Evolutionary conservation across 2,329 filamentous ascomycete species (phyloP).

Genomic region (Alternaria sp.): DNA sequence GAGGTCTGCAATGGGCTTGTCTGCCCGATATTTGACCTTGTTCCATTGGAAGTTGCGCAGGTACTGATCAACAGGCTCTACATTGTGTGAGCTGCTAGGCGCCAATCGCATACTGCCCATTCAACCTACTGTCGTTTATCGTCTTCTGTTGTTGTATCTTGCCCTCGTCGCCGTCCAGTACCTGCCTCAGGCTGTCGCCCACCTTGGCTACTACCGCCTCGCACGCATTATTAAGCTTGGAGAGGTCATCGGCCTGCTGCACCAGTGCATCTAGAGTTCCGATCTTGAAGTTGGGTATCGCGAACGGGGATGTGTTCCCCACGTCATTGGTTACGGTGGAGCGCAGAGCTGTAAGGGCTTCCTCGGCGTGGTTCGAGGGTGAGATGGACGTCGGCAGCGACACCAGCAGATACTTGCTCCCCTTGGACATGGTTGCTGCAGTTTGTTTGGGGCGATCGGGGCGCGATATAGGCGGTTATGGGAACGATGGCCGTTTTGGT

Average conservation of each 20-base stretch:
- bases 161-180: slow-evolving; percentile 84
- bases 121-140: slow-evolving; percentile 80
- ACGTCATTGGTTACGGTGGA: slow-evolving; percentile 76
- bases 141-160: slow-evolving; percentile 87
- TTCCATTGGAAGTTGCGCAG: slow-evolving; percentile 92
- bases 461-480: slow-evolving; percentile 30
- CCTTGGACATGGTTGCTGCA: slow-evolving; percentile 54
- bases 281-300: slow-evolving; percentile 95
- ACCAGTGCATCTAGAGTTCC: slow-evolving; percentile 94
- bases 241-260: slow-evolving; percentile 92
- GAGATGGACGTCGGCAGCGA: slow-evolving; percentile 90
- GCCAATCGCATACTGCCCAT: background rate
- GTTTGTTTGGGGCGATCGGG: slow-evolving; percentile 21
- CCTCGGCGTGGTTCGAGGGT: slow-evolving; percentile 79
- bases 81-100: slow-evolving; percentile 13
- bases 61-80: slow-evolving; percentile 96
- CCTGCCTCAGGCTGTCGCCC: slow-evolving; percentile 79
- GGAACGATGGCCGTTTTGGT: slow-evolving; percentile 32
- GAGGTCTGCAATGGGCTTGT: slow-evolving; percentile 87
- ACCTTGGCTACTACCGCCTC: slow-evolving; percentile 87
- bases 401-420: slow-evolving; percentile 79
- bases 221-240: slow-evolving; percentile 83
- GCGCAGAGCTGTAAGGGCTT: slow-evolving; percentile 79
- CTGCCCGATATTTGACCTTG: slow-evolving; percentile 94
- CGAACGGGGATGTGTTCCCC: slow-evolving; percentile 78